Percentiles rank a stretch among this genome's conserved stretches.
Evolutionary conservation across 2,329 filamentous ascomycete genomes (phyloP).

Genomic region (Colletotrichum tofieldiae): DNA sequence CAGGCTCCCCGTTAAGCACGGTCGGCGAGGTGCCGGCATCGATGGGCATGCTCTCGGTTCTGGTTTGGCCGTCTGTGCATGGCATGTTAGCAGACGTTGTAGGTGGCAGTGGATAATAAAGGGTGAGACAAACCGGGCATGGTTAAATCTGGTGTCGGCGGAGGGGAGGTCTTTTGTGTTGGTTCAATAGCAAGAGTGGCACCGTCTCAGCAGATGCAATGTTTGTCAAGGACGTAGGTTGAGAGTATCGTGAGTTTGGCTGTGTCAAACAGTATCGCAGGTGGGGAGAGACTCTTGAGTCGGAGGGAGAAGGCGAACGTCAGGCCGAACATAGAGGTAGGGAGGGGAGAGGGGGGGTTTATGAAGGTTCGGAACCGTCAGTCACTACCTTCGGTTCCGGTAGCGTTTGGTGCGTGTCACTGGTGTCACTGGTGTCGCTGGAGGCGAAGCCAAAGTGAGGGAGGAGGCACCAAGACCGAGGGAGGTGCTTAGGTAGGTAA

Average conservation of each 20-base stretch:
- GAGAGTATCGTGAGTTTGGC: neutral
- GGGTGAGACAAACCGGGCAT: slow-evolving; percentile 28
- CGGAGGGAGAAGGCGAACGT: neutral
- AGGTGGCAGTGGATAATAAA: no score
- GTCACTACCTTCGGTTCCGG: neutral
- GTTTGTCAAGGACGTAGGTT: neutral
- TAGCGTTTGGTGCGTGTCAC: slow-evolving; percentile 8
- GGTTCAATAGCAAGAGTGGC: neutral
- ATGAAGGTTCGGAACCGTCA: neutral
- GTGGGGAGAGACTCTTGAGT: neutral
- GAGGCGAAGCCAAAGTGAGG: neutral
- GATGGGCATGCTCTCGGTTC: slow-evolving; percentile 23
- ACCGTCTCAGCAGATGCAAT: neutral
- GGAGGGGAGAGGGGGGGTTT: neutral
- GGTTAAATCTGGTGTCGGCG: neutral
- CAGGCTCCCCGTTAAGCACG: slow-evolving; percentile 21
- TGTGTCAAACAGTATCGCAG: neutral
- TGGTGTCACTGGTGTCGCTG: slow-evolving; percentile 8
- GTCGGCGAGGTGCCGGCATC: slow-evolving; percentile 16
- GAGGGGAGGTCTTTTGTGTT: neutral
- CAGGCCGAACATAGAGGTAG: neutral
- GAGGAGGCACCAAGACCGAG: slow-evolving; percentile 2
- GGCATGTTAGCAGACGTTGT: neutral
- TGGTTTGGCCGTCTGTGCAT: slow-evolving; percentile 25
- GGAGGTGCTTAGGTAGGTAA: neutral